Evolutionary conservation across 1,139 yeast genomes (phyloP), one percentile per base, ranked within the genome.

Genomic region (Geotrichum siamense): DNA sequence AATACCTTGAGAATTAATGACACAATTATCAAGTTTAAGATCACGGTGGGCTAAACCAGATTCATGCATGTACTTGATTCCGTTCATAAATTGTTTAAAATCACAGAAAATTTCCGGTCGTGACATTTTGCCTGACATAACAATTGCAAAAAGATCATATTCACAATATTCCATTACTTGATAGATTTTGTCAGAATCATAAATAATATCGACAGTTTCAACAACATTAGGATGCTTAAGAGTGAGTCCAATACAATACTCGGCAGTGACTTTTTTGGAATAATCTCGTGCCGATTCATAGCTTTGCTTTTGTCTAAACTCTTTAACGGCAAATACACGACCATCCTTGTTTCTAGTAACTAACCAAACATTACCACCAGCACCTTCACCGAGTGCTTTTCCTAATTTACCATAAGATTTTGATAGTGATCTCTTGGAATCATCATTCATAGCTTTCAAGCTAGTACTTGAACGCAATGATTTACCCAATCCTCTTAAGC

Each of bases 151-250:
- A 56, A 89, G 72, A 65, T 89, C 97, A 58, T 74, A 84, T 57
- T 91, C 95, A 61, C 95, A 87, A 63, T 87, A 89, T 62, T 89
- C 97, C 95, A 89, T 84, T 27, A 89, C 89, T 67, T 87, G 96
- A 52, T 80, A 75, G 51, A 86, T 85, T 48, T 89, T 78, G 52
- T 85, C 91, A 57, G 83, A 80, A 60, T 89, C 97, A 61, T 85
- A 84, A 45, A 91, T 80, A 48, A 89, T 86, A 64, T 89, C 97
- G 51, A 87, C 78, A 3, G 96, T 89, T 62, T 84, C 87, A 53
- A 89, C 82, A 54, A 89, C 82, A 62, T 89, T 87, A 45, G 94
- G 89, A 65, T 87, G 94, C 60, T 83, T 83, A 50, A 89, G 71
- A 2, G 96, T 85, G 10, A 89, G 78, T 3, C 97, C 97, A 57